Evolutionary conservation across 768 basidiomycete species (phyloP).

Genomic region (Lactifluus subvellereus): DNA sequence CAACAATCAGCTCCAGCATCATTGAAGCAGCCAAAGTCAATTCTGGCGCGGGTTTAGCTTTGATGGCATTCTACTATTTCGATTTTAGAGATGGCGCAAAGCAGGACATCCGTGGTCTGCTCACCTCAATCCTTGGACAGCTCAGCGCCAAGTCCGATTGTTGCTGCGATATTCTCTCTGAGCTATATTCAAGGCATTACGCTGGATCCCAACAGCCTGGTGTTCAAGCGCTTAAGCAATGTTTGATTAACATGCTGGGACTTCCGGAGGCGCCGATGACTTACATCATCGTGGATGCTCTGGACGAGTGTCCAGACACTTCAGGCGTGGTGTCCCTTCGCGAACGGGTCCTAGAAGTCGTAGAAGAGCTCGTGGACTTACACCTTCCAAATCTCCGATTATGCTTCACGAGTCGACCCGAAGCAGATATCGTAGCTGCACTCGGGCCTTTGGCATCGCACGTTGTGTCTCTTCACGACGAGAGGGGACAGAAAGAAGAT

Average conservation of each 20-base stretch:
- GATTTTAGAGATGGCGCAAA: too few relatives aligned
- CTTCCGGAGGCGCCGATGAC: background rate
- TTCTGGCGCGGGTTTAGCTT: background rate
- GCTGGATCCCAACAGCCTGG: background rate
- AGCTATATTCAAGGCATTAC: background rate
- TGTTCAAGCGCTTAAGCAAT: background rate
- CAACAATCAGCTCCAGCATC: background rate
- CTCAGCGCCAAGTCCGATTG: background rate
- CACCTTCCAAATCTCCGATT: too few relatives aligned
- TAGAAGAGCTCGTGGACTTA: too few relatives aligned
- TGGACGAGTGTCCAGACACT: too few relatives aligned
- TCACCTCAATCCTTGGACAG: background rate
- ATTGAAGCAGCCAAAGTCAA: background rate
- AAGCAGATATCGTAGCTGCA: too few relatives aligned
- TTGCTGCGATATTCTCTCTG: background rate
- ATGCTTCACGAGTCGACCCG: too few relatives aligned
- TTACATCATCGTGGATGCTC: too few relatives aligned
- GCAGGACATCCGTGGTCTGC: too few relatives aligned
- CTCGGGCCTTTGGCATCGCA: background rate
- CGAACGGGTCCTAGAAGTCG: too few relatives aligned
- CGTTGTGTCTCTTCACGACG: background rate
- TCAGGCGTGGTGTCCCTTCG: too few relatives aligned
- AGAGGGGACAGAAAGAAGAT: background rate
- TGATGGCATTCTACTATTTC: background rate
- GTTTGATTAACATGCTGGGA: background rate